Percentiles rank a stretch among this genome's conserved stretches.
phyloP scores from a whole-genome alignment of 148 eudicot genomes.

The Camellia sinensis region DNA sequence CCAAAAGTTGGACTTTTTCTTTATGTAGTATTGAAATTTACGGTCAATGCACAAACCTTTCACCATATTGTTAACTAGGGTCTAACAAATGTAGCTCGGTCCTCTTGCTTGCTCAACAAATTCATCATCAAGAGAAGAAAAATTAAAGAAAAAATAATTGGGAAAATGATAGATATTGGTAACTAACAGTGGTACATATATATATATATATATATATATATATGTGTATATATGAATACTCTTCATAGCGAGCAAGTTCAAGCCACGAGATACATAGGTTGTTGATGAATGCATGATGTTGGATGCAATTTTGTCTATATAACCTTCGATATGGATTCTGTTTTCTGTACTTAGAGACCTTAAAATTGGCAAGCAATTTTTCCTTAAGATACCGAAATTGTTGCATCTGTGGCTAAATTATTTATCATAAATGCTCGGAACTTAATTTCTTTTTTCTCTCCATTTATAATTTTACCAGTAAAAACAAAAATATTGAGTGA shows the following conservation, averaged over 20 bases:
- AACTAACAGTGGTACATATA: not conserved
- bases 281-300: not conserved
- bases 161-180: not conserved
- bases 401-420: not conserved
- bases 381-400: not conserved
- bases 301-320: not conserved
- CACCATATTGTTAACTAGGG: too few species aligned
- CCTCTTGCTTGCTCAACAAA: too few species aligned
- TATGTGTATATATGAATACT: not conserved
- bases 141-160: not conserved
- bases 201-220: not conserved
- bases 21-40: not conserved
- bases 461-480: not conserved
- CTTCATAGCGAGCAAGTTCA: not conserved
- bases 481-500: not conserved
- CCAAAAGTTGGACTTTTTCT: not conserved
- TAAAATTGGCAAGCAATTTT: not conserved
- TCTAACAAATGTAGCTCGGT: too few species aligned
- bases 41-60: not conserved
- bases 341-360: not conserved
- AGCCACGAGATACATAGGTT: not conserved
- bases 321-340: not conserved
- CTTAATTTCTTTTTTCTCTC: not conserved
- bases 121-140: not conserved
- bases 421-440: not conserved